phyloP scores from a whole-genome alignment of 2,329 filamentous ascomycete species.

The Coleophoma cylindrospora region DNA sequence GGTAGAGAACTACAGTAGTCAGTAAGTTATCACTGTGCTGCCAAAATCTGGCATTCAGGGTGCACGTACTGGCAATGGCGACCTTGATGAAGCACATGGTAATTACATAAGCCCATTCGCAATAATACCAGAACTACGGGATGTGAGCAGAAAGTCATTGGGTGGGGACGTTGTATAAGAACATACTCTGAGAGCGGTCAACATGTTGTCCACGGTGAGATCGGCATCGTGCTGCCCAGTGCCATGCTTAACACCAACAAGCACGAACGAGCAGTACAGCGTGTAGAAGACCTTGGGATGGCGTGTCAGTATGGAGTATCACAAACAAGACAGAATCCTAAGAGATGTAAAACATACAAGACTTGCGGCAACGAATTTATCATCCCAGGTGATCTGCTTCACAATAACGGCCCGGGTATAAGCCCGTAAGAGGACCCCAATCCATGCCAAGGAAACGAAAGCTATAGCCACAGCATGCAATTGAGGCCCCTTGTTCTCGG shows the following conservation, averaged over 20 bases:
- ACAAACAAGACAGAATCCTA: no score
- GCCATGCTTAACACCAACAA: background rate
- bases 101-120: background rate
- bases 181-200: background rate
- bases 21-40: background rate
- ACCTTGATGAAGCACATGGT: background rate
- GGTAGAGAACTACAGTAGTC: background rate
- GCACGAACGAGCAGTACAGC: background rate
- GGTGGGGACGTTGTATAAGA: no score
- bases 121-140: background rate
- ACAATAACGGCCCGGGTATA: background rate
- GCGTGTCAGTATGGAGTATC: no score
- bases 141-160: background rate
- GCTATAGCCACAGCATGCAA: background rate
- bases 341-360: background rate
- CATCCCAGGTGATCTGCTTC: background rate
- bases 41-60: background rate
- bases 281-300: background rate
- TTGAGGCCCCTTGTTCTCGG: background rate
- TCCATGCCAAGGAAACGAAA: background rate
- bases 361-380: background rate
- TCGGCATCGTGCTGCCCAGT: background rate
- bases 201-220: background rate
- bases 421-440: background rate
- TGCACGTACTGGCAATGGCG: background rate